Evolutionary conservation across 2,329 filamentous ascomycete genomes (phyloP).

Genomic region (Dryadomyces quercivorus): DNA sequence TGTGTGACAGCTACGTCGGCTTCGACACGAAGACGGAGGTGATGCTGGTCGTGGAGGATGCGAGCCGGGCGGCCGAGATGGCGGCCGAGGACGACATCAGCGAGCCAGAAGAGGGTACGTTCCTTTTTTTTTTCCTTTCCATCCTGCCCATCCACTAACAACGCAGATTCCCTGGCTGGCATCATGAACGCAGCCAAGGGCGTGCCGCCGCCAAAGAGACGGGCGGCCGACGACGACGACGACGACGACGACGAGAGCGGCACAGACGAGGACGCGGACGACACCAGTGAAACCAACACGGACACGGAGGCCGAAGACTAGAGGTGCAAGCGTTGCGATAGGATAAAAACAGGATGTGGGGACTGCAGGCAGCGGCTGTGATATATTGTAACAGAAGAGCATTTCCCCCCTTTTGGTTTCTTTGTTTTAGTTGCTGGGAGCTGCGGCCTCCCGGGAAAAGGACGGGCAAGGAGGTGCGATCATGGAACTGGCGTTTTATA

Average conservation of each 20-base stretch:
- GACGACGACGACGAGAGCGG: conserved; percentile 73
- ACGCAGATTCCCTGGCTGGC: conserved; percentile 70
- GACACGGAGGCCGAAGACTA: conserved; percentile 52
- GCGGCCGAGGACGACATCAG: conserved; percentile 88
- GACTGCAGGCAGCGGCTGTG: too few species aligned
- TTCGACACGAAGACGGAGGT: conserved; percentile 90
- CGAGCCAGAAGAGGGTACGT: conserved; percentile 90
- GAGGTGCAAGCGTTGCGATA: neutral
- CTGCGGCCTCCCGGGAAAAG: neutral
- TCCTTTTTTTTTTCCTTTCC: neutral
- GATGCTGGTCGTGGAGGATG: conserved; percentile 77
- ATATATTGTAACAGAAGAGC: too few species aligned
- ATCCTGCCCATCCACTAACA: conserved; percentile 7
- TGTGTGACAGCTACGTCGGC: conserved; percentile 91
- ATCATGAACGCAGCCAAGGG: conserved; percentile 84
- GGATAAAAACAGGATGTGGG: neutral
- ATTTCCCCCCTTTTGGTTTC: neutral
- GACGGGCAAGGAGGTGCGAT: neutral
- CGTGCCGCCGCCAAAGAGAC: conserved; percentile 42
- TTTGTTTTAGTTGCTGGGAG: neutral
- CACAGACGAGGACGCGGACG: conserved; percentile 58
- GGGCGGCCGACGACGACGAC: conserved; percentile 31
- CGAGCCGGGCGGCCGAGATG: conserved; percentile 69
- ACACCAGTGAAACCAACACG: conserved; percentile 57
- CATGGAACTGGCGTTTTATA: neutral